A percentile compares a stretch with the other conserved stretches of the same genome.
These are phyloP conservation scores for Alternaria rosae DNA, from an alignment of 2,329 filamentous ascomycete genomes.

Conservation along the genomic window DNA sequence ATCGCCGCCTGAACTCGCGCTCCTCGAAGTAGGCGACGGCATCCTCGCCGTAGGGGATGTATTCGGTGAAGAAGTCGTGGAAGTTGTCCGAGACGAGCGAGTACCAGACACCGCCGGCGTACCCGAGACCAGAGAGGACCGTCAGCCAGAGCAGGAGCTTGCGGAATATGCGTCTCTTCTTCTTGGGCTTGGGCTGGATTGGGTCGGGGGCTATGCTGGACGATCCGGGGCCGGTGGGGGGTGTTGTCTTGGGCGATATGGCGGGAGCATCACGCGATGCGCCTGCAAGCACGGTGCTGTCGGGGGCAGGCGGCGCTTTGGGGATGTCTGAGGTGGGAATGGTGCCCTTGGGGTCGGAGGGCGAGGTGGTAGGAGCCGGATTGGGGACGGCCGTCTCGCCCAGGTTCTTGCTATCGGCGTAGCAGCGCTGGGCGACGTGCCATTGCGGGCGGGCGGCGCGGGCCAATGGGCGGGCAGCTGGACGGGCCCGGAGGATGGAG, in stretches of 20 bases:
- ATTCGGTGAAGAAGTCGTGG: constrained; percentile 99
- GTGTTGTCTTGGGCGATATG: constrained; percentile 43
- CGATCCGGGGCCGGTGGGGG: constrained; percentile 53
- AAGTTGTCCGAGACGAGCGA: constrained; percentile 95
- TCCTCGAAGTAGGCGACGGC: constrained; percentile 96
- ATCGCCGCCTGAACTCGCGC: constrained; percentile 87
- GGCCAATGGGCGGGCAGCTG: constrained; percentile 50
- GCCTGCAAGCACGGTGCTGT: constrained; percentile 38
- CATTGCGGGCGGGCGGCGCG: constrained; percentile 47
- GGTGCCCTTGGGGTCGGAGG: constrained; percentile 45
- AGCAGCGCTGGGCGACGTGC: constrained; percentile 56
- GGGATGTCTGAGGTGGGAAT: constrained; percentile 60
- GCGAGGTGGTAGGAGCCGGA: constrained; percentile 35
- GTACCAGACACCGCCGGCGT: constrained; percentile 89
- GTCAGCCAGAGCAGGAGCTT: constrained; percentile 76
- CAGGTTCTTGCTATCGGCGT: constrained; percentile 54
- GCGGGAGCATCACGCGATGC: constrained; percentile 46
- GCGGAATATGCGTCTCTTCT: constrained; percentile 75
- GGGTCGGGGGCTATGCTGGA: constrained; percentile 53
- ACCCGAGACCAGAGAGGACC: constrained; percentile 78
- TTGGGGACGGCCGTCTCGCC: constrained; percentile 50
- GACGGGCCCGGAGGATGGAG: constrained; percentile 58
- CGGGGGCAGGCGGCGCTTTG: constrained; percentile 55
- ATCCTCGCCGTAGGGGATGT: constrained; percentile 92
- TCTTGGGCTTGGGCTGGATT: constrained; percentile 60